Conservation (phyloP, 495 filamentous ascomycete genomes). For the Aspergillus nidulans region DNA sequence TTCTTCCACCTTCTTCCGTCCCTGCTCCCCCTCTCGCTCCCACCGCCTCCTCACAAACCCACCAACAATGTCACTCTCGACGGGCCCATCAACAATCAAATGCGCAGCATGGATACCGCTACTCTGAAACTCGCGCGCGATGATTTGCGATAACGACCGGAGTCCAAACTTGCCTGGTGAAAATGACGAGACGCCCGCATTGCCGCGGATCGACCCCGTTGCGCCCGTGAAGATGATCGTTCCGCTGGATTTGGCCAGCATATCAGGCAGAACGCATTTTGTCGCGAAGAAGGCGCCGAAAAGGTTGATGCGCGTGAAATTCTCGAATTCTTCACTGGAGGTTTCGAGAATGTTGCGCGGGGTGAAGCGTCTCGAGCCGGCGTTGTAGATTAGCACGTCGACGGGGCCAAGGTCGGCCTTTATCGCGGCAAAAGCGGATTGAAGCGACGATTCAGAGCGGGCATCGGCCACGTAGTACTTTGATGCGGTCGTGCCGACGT, state of each 20-base stretch:
- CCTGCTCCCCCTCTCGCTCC: constrained; percentile 26
- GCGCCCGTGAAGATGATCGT: constrained; percentile 31
- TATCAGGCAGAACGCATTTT: constrained; percentile 28
- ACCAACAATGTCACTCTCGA: constrained; percentile 41
- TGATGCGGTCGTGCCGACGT: constrained; percentile 11
- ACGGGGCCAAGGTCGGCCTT: constrained; percentile 22
- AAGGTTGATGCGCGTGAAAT: constrained; percentile 27
- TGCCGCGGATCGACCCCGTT: constrained; percentile 25
- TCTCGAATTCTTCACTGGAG: constrained; percentile 25
- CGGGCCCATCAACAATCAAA: constrained; percentile 29
- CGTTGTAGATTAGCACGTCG: constrained; percentile 28
- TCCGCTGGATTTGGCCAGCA: constrained; percentile 19
- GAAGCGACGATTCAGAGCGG: constrained; percentile 16
- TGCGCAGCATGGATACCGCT: constrained; percentile 26
- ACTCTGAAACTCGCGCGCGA: constrained; percentile 27
- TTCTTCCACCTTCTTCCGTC: constrained; percentile 19
- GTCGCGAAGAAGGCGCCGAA: constrained; percentile 27
- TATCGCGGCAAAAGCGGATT: constrained; percentile 20
- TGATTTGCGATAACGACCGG: constrained; percentile 23
- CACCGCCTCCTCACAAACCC: constrained; percentile 34
- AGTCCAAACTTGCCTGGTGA: constrained; percentile 31
- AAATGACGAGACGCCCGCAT: constrained; percentile 22
- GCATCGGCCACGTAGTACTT: constrained; percentile 27
- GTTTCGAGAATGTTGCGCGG: constrained; percentile 25
- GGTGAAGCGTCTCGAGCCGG: constrained; percentile 24